Evolutionary conservation across 1,284 basidiomycete species (phyloP), one percentile per base, ranked within the genome.

Genomic region (Takashimella tepidaria): DNA sequence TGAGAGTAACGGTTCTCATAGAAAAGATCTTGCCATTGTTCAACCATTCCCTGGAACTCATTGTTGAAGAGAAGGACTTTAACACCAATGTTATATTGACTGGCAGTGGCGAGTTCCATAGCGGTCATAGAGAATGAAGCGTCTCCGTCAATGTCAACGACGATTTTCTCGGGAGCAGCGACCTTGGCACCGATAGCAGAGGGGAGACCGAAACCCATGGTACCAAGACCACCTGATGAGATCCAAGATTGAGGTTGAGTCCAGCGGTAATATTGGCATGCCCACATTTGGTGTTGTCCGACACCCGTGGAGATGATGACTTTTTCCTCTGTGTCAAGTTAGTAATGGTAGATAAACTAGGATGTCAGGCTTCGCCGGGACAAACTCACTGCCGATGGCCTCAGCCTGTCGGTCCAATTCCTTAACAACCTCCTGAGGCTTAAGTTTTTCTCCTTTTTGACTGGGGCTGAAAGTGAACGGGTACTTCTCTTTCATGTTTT

Each of bases 271-370:
- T 88, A 82, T 76, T 98, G 96, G 46, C 90, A 91, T 1, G 95
- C 93, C 92, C 92, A 98, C 95, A 98, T 98, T 77, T 98, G 95
- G 78, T 98, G 95, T 76, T 98, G 95, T 4, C 96, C 96, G 22
- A 98, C 96, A 67, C 95, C 95, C 3, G 96, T 98, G 3, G 90
- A 78, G 59, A 98, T 79, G 66, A 98, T 79, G 25, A 97, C 82
- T 43, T 97, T 84, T 51, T 92, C 87, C 80, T 98, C 96, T 68
- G 56, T 23, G 37, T 6, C 13, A 43, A 13, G 13, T 44, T 19
- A 23, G n/a, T 23, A 42, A 19, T 55, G 26, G 55, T 51, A 42
- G 21, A 40, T 24, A 20, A 24, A 31, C 16, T 20, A 26, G 22
- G 11, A 44, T 20, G 24, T 10, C 27, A 40, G 24, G n/a, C 13